phyloP scores from a whole-genome alignment of 2,329 filamentous ascomycete species.

The Fusarium sp. region DNA sequence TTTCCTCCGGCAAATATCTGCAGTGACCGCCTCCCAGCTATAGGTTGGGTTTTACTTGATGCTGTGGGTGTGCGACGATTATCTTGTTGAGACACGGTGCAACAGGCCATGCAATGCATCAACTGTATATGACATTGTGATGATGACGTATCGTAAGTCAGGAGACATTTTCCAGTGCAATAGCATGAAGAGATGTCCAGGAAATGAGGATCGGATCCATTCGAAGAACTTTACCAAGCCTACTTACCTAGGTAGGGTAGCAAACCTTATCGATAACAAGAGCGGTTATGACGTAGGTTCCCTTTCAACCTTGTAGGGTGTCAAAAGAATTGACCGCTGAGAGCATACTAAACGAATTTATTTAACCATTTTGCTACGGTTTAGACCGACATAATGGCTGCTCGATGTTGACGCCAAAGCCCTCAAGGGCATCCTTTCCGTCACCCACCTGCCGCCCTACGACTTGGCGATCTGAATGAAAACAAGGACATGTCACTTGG shows the following conservation, averaged over 20 bases:
- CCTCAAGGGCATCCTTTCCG: not conserved
- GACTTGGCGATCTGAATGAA: not conserved
- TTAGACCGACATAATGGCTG: not conserved
- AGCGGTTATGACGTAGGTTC: not conserved
- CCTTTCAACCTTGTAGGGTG: not conserved
- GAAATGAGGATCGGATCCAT: not conserved
- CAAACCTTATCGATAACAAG: not conserved
- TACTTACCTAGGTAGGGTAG: no score
- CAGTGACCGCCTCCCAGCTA: not conserved
- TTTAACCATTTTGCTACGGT: not conserved
- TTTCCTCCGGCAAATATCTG: accelerated
- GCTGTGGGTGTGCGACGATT: no score
- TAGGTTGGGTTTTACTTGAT: not conserved
- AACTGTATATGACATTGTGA: not conserved
- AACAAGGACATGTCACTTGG: not conserved
- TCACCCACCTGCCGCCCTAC: not conserved
- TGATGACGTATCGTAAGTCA: not conserved
- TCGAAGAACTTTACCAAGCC: not conserved
- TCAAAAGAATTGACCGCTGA: not conserved
- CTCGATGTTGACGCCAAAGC: not conserved
- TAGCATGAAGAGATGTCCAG: not conserved
- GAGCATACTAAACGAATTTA: not conserved
- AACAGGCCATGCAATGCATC: not conserved
- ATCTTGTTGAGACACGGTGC: accelerated
- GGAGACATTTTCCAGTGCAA: not conserved